phyloP scores from a whole-genome alignment of 106 monocot genomes.

The Phalaenopsis equestris region DNA sequence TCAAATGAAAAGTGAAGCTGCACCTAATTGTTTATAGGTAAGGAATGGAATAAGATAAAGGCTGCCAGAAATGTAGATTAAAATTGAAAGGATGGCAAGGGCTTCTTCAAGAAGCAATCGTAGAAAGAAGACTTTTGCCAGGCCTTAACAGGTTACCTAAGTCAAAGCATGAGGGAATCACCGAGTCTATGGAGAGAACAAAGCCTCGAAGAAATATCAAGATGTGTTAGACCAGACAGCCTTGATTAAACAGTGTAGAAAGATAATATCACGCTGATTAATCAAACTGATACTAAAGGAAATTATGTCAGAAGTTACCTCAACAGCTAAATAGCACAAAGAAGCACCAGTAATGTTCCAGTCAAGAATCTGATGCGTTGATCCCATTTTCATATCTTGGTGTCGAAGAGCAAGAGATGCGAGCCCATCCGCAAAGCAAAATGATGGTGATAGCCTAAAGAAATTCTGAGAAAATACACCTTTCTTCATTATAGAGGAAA shows the following conservation, averaged over 20 bases:
- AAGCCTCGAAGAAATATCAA: neutral
- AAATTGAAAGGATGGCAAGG: too few relatives aligned
- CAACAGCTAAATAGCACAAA: constrained; percentile 67
- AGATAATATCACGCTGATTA: neutral
- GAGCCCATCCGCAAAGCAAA: constrained; percentile 93
- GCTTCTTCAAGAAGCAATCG: too few relatives aligned
- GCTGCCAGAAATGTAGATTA: too few relatives aligned
- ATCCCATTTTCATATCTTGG: constrained; percentile 62
- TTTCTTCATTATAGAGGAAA: neutral
- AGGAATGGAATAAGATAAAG: too few relatives aligned
- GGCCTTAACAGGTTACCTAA: too few relatives aligned
- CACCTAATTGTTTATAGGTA: too few relatives aligned
- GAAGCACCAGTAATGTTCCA: constrained; percentile 92
- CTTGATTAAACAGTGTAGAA: neutral
- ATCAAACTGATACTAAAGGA: neutral
- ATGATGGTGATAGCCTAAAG: constrained; percentile 72
- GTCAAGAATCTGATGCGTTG: constrained; percentile 40
- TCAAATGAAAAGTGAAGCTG: too few relatives aligned
- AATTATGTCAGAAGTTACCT: constrained; percentile 35
- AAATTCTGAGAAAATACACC: constrained; percentile 49
- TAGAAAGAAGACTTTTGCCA: too few relatives aligned
- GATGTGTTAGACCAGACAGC: neutral
- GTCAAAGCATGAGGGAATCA: too few relatives aligned
- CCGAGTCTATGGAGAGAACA: too few relatives aligned
- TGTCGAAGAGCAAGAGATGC: constrained; percentile 85